Base-by-base conservation (phyloP, 345 rosid species). In the Brassica carinata region DNA sequence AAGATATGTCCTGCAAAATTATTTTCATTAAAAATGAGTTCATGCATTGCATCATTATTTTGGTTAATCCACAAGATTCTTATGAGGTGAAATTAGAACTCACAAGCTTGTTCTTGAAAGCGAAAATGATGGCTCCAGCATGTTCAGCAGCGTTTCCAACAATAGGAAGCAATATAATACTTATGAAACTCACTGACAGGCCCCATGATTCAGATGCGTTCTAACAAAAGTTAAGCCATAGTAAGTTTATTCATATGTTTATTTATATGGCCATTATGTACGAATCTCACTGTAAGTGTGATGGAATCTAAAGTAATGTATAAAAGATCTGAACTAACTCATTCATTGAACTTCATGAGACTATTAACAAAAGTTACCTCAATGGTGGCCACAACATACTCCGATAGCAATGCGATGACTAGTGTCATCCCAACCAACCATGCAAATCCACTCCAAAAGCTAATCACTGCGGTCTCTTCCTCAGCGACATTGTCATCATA, bases 81-180 rank as follows among this genome's bases (percentile, higher is more conserved):
- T 29, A 55, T n/a, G 51, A 14, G 1, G 7, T 5, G n/a, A 45
- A 51, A 63, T 33, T 6, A 7, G 9, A 62, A 73, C 79, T 57
- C 83, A 92, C 97, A 87, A 94, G 80, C 79, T 94, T 94, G 90
- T 94, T 92, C 87, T 91, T 94, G 74, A 85, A 90, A 34, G 97
- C 98, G 19, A 94, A 94, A 13, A 92, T 92, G 83, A 92, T 71
- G 8, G 98, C 90, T 67, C 98, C 98, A 31, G 97, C 97, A 23
- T 94, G 98, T 76, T 94, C 98, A 8, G 97, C 98, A 0, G 98
- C 98, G 59, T 94, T 94, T 59, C 98, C 98, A 69, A 92, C 97
- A 13, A 94, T 94, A 1, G 98, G 97, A 15, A 94, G 87, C 87
- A 94, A 81, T 58, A 94, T 92, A 29, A 94, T 93, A 85, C 97